Percentiles rank a stretch among this genome's conserved stretches.
These are phyloP conservation scores for Strobilomyces dryophilus DNA, from an alignment of 768 basidiomycete species.

Conservation along the genomic window DNA sequence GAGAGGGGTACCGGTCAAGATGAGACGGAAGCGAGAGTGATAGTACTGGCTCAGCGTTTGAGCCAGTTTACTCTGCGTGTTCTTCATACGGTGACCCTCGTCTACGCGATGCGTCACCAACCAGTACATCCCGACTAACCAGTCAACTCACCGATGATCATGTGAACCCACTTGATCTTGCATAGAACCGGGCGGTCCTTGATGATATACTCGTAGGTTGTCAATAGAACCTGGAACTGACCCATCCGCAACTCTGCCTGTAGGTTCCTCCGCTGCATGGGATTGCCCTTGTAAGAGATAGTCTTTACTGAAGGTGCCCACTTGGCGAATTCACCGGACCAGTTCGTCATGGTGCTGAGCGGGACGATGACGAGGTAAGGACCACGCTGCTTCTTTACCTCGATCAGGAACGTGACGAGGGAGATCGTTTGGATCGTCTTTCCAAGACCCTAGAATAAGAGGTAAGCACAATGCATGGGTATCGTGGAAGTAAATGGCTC, in stretches of 20 bases:
- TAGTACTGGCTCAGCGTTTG: constrained; percentile 92
- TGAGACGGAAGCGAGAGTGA: constrained; percentile 88
- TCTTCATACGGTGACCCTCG: constrained; percentile 98
- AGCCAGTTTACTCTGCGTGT: constrained; percentile 83
- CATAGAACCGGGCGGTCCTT: constrained; percentile 88
- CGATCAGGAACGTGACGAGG: constrained; percentile 91
- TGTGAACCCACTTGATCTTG: constrained; percentile 94
- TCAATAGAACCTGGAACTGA: constrained; percentile 88
- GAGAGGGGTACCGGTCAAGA: constrained; percentile 92
- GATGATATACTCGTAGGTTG: constrained; percentile 97
- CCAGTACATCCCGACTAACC: no score
- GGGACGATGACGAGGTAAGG: constrained; percentile 96
- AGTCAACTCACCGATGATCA: constrained; percentile 77
- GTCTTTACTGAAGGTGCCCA: constrained; percentile 85
- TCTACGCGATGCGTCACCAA: constrained; percentile 38
- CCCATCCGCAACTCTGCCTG: constrained; percentile 74
- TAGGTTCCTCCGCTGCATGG: constrained; percentile 70
- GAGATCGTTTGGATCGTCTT: constrained; percentile 96
- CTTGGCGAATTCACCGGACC: constrained; percentile 95
- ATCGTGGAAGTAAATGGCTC: no score
- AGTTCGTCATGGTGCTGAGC: constrained; percentile 94
- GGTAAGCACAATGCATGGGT: no score
- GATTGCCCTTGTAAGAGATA: constrained; percentile 91
- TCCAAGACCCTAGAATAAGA: constrained; percentile 69
- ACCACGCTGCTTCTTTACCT: constrained; percentile 83